Conservation (phyloP, 495 filamentous ascomycete species). For the Xylaria acuta region DNA sequence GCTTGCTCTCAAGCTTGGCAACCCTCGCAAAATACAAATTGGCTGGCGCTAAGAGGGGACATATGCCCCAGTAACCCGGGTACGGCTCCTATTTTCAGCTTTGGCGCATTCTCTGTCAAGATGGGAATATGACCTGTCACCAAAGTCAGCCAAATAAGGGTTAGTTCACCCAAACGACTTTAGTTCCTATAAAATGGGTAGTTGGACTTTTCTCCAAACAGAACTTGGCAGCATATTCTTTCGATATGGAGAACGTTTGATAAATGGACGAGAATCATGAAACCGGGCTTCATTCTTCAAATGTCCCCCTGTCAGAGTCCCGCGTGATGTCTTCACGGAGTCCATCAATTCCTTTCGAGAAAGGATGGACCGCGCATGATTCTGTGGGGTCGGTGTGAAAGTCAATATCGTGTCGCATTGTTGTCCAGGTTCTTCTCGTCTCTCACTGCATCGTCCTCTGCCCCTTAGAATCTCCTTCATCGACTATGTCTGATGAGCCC, state of each 20-base stretch:
- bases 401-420: conserved; percentile 8
- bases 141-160: neutral
- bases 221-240: neutral
- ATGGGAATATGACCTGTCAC: conserved; percentile 20
- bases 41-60: too few relatives aligned
- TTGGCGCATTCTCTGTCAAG: conserved; percentile 9
- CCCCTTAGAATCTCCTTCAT: neutral
- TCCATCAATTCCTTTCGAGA: conserved; percentile 19
- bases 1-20: neutral
- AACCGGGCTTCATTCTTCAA: neutral
- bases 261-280: neutral
- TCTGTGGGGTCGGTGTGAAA: conserved; percentile 20
- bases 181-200: neutral
- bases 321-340: conserved; percentile 14
- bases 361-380: neutral
- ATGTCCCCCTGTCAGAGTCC: conserved; percentile 5
- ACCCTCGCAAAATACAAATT: too few relatives aligned
- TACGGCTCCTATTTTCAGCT: conserved; percentile 17
- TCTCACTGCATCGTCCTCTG: neutral
- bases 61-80: conserved; percentile 24
- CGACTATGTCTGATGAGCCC: conserved; percentile 3
- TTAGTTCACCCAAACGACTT: neutral
- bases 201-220: neutral
- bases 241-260: neutral
- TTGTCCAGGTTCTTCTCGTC: neutral